phyloP scores from a whole-genome alignment of 768 basidiomycete genomes.

The Boletus rubropictus region DNA sequence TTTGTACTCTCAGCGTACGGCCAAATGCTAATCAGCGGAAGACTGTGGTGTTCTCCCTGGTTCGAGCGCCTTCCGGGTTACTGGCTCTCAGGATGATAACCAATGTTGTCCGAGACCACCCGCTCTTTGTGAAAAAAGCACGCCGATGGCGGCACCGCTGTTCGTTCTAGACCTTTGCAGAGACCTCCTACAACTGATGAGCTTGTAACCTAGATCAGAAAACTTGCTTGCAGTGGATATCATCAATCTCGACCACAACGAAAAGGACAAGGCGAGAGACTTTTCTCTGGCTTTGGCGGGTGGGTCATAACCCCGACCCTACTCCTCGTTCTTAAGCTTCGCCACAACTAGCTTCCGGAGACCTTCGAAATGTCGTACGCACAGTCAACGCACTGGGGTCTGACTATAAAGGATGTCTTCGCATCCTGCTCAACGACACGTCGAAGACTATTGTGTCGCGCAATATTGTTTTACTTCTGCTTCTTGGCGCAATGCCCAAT shows the following conservation, averaged over 20 bases:
- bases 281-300: conserved; percentile 22
- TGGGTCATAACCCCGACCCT: neutral
- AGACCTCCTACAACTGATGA: neutral
- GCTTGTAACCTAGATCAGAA: conserved; percentile 10
- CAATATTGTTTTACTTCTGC: conserved; percentile 37
- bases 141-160: conserved; percentile 10
- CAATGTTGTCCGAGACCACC: neutral
- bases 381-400: conserved; percentile 39
- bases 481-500: conserved; percentile 33
- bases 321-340: neutral
- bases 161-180: conserved; percentile 19
- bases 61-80: neutral
- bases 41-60: conserved; percentile 12
- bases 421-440: conserved; percentile 40
- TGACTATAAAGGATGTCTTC: conserved; percentile 36
- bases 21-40: neutral
- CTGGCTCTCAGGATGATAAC: conserved; percentile 1
- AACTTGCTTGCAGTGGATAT: conserved; percentile 27
- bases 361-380: conserved; percentile 39
- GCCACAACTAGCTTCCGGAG: conserved; percentile 35
- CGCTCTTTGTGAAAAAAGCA: neutral
- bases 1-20: neutral
- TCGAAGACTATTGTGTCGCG: conserved; percentile 28
- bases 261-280: conserved; percentile 15
- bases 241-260: conserved; percentile 24